Conservation (phyloP, 306 rosid species). For the Ammopiptanthus mongolicus region DNA sequence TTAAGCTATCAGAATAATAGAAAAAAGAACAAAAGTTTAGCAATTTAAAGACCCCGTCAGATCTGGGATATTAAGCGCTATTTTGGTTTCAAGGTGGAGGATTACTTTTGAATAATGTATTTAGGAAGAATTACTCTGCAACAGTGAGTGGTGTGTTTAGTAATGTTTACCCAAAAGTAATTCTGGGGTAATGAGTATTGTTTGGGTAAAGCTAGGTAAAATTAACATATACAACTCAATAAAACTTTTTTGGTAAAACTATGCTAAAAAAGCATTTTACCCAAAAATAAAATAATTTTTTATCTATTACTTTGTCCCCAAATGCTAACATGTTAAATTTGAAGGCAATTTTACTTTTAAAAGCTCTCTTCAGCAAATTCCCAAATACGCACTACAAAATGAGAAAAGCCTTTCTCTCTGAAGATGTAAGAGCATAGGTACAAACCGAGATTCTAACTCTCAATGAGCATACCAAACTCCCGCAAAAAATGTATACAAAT, state of each 20-base stretch:
- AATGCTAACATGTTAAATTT: not conserved
- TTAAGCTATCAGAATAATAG: too few species aligned
- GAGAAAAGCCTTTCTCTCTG: not conserved
- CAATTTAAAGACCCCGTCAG: not conserved
- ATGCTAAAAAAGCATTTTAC: not conserved
- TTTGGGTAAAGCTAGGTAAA: not conserved
- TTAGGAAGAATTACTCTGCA: too few species aligned
- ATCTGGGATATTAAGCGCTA: too few species aligned
- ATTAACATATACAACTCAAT: not conserved
- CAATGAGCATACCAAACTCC: not conserved
- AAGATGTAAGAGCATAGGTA: not conserved
- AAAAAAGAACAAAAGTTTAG: not conserved
- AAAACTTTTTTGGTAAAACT: not conserved
- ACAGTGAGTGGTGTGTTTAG: not conserved
- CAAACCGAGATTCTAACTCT: not conserved
- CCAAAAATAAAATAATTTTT: not conserved
- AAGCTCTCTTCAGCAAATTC: not conserved
- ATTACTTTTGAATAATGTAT: too few species aligned
- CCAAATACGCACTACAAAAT: too few species aligned
- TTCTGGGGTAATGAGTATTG: not conserved
- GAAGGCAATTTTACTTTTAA: not conserved
- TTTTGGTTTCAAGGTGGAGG: not conserved
- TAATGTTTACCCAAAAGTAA: not conserved
- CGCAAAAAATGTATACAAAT: not conserved
- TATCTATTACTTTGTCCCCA: not conserved